Evolutionary conservation across 2,329 filamentous ascomycete genomes (phyloP).

Genomic region (Cladophialophora carrionii): DNA sequence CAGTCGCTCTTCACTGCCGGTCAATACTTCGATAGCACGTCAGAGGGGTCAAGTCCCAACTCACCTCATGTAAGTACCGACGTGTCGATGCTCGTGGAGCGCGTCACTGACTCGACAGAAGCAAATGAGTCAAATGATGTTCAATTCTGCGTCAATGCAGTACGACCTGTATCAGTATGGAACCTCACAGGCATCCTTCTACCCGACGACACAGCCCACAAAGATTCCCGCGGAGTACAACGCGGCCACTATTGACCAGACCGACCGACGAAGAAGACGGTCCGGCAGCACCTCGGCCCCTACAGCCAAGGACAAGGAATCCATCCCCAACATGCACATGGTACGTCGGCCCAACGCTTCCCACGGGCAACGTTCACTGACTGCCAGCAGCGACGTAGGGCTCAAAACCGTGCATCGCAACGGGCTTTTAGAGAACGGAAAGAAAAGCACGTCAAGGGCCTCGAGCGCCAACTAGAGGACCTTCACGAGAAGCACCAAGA

Average conservation of each 20-base stretch:
- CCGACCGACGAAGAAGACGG: conserved; percentile 35
- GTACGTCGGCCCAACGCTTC: conserved; percentile 31
- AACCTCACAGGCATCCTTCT: conserved; percentile 30
- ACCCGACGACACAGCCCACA: conserved; percentile 28
- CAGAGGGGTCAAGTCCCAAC: conserved; percentile 38
- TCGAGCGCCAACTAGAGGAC: conserved; percentile 76
- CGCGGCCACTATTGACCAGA: conserved; percentile 37
- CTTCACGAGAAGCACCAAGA: conserved; percentile 48
- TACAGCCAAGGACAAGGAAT: conserved; percentile 37
- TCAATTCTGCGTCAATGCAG: conserved; percentile 28
- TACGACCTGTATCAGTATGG: conserved; percentile 38
- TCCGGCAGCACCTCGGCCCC: conserved; percentile 30
- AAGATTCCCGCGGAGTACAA: conserved; percentile 40
- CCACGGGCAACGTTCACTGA: conserved; percentile 22
- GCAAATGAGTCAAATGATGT: conserved; percentile 37
- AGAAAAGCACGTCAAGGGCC: conserved; percentile 84
- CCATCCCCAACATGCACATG: conserved; percentile 41
- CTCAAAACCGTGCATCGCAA: conserved; percentile 90
- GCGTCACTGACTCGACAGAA: conserved; percentile 19
- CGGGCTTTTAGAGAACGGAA: conserved; percentile 92
- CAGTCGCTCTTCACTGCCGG: conserved; percentile 36
- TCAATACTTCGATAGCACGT: conserved; percentile 38
- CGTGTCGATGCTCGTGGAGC: background rate
- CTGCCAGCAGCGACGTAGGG: conserved; percentile 77
- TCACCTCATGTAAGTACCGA: conserved; percentile 37